Evolutionary conservation across 176 grass and related monocot species (phyloP), one percentile per base, ranked within the genome.

Genomic region (Metroxylon sagu): DNA sequence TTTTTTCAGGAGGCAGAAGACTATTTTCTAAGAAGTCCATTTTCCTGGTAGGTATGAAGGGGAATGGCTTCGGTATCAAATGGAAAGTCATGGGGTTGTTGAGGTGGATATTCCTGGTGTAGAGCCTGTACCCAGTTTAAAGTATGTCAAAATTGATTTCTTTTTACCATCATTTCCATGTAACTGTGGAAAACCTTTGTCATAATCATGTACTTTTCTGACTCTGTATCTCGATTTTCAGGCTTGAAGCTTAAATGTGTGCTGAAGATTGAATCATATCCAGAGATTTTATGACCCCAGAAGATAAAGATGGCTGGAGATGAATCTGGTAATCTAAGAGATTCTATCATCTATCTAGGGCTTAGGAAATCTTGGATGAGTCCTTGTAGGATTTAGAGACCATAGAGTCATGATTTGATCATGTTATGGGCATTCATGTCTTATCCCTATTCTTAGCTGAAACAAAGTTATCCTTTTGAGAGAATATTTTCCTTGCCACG

Each of bases 221-320:
- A 39, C 35, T 5, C 6, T 39, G 8, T 18, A 62, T 17, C 54
- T 53, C 2, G 48, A 23, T 29, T 53, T 54, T 43, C 64, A 67
- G 74, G 54, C 74, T 76, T 60, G 74, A 76, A 60, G 65, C 56
- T 52, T 68, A 76, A 76, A 76, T 76, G 74, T 64, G 74, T 10
- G 29, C 48, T 14, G 56, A 76, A 61, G 74, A 64, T 68, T 68
- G 25, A 59, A 76, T 76, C 19, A 68, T 76, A 59, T 52, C 74
- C 49, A 57, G 64, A 21, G 74, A 76, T 68, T 76, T 76, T 64
- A 76, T 76, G 74, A 59, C 48, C 28, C 64, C 63, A 18, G 64
- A 76, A 53, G 74, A 76, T 61, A 68, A 61, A 53, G 50, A 26
- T 76, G 74, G 74, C 64, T 76, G 54, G 74, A 76, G 56, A 76